Base-by-base conservation (phyloP, 352 stramenopile genomes). In the Globisporangium echinulatum region DNA sequence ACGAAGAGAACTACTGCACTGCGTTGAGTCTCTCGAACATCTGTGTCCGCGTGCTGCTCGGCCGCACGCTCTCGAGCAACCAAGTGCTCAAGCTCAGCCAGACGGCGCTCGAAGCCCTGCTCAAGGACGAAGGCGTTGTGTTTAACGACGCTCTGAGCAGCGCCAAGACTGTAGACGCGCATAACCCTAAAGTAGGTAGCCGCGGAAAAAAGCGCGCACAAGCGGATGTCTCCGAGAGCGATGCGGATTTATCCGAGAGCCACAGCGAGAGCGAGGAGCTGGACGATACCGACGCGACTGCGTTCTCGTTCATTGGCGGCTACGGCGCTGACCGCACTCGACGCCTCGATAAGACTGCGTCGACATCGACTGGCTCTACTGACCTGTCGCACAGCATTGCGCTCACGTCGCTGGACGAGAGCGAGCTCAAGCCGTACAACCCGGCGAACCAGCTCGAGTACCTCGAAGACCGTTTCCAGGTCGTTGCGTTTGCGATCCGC, bases 1-100 rank as follows among this genome's bases (percentile, higher is more conserved):
- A 93, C 49, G 76, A 89, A 56, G 83, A 93, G 67, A 89, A 87
- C 61, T 93, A 93, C 68, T 75, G 67, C 61, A 90, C 79, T 52
- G 72, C 79, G 61, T 63, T 96, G 3, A 89, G 65, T 46, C 63
- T 94, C 49, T 93, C 84, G 2, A 88, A 91, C 49, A 93, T 94
- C 25, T 90, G 75, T 49, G 82, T 92, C 13, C 80, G 84, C 43
- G 82, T 94, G 59, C 59, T 94, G 61, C 73, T 93, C 4, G 85
- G 85, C 19, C 71, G 85, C 43, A 71, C 76, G 7, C 69, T 94
- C 56, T 87, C 85, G 5, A 91, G 77, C 59, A 90, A 91, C 58
- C 85, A 94, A 61, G 79, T 75, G 55, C 67, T 94, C 53, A 94
- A 94, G 67, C 72, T 94, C 13, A 94, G 85, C 66, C 85, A 94